Evolutionary conservation across 176 grass and related monocot species (phyloP).

Genomic region (Avena sativa): DNA sequence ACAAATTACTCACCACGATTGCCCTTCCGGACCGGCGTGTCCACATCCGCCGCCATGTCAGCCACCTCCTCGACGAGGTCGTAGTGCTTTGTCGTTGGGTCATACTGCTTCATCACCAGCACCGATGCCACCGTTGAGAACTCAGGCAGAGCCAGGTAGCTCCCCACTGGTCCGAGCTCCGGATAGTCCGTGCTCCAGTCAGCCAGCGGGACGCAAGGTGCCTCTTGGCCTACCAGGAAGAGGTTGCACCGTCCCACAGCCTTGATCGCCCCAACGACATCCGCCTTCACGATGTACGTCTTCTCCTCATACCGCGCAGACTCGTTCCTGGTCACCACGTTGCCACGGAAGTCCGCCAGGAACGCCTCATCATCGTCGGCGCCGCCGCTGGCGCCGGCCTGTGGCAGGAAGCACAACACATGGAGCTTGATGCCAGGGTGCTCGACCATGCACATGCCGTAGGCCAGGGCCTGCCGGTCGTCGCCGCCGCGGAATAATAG

Average conservation of each 20-base stretch:
- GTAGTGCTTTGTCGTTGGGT: conserved; percentile 44
- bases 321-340: conserved; percentile 32
- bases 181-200: conserved; percentile 56
- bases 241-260: conserved; percentile 44
- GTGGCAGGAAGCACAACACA: conserved; percentile 39
- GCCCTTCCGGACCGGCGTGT: conserved; percentile 38
- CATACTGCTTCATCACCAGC: conserved; percentile 66
- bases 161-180: conserved; percentile 63
- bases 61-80: conserved; percentile 52
- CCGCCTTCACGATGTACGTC: neutral
- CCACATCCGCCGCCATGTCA: conserved; percentile 34
- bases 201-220: conserved; percentile 25
- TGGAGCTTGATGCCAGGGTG: conserved; percentile 59
- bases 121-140: conserved; percentile 58
- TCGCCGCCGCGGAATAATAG: conserved; percentile 78
- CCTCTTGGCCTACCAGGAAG: conserved; percentile 51
- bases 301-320: conserved; percentile 56
- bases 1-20: neutral
- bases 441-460: conserved; percentile 61
- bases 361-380: conserved; percentile 35
- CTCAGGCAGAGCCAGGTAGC: conserved; percentile 55
- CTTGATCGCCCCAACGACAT: conserved; percentile 40
- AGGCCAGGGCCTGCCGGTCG: conserved; percentile 77
- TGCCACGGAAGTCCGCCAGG: conserved; percentile 35
- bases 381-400: neutral